Evolutionary conservation across 1,139 yeast genomes (phyloP).

Genomic region (Pichia sp.): DNA sequence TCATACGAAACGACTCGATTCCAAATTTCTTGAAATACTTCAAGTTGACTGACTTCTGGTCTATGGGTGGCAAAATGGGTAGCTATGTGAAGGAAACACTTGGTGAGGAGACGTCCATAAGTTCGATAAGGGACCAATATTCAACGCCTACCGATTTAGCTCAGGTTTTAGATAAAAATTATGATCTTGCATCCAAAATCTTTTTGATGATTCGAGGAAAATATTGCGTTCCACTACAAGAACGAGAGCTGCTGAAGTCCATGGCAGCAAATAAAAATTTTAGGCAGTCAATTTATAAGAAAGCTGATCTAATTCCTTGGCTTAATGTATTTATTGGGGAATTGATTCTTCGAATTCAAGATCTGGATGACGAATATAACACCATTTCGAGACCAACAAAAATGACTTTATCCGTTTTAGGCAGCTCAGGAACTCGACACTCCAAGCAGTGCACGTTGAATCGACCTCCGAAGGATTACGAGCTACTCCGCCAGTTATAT

Average conservation of each 20-base stretch:
- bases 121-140: slow-evolving; percentile 47
- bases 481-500: slow-evolving; percentile 38
- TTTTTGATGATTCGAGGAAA: slow-evolving; percentile 65
- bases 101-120: slow-evolving; percentile 29
- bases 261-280: slow-evolving; percentile 89
- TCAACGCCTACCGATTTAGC: slow-evolving; percentile 34
- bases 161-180: slow-evolving; percentile 39
- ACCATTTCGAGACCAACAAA: slow-evolving; percentile 50
- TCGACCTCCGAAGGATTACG: slow-evolving; percentile 39
- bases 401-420: slow-evolving; percentile 37
- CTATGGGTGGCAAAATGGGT: slow-evolving; percentile 89
- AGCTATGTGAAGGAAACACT: slow-evolving; percentile 47
- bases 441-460: slow-evolving; percentile 45
- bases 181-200: slow-evolving; percentile 44
- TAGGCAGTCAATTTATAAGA: slow-evolving; percentile 48
- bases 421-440: slow-evolving; percentile 26
- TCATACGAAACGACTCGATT: slow-evolving; percentile 50
- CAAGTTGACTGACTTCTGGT: slow-evolving; percentile 73
- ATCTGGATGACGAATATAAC: slow-evolving; percentile 64
- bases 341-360: slow-evolving; percentile 62
- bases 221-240: slow-evolving; percentile 47
- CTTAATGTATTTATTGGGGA: slow-evolving; percentile 80
- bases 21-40: slow-evolving; percentile 55
- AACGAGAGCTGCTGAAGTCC: slow-evolving; percentile 65
- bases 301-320: slow-evolving; percentile 72